Evolutionary conservation across 192 early-diverging fungal genomes (phyloP), one percentile per base, ranked within the genome.

Genomic region (Backusella parvicylindrica): DNA sequence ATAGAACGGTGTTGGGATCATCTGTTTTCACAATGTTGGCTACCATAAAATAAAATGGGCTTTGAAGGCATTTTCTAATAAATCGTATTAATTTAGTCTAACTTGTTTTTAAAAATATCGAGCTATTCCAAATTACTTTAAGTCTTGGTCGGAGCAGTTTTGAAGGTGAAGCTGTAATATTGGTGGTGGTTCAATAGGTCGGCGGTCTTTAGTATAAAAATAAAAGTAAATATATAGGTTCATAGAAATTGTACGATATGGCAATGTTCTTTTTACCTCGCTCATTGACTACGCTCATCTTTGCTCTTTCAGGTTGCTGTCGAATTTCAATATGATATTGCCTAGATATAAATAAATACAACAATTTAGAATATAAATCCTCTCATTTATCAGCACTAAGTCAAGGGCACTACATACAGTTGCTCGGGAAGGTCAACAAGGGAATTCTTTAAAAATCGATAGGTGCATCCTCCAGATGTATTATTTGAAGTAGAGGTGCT

Each of bases 1-100:
- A 84, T 86, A 93, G 68, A 18, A 81, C 71, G 71, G 95, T 92
- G 47, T 90, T 88, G 72, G 94, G 92, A 73, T 91, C 91, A 26
- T 91, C 88, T 65, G 87, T 85, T 64, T 73, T 77, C 74, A 97
- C 90, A 32, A 98, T 86, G 36, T 95, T 95, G 21, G 92, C 95
- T 78, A 95, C 97, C 94, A 97, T 95, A 82, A 98, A 98, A 79
- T 95, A 95, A 80, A 95, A 96, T 15, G 97, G 95, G 78, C 95
- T 95, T 73, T 92, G 91, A 47, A 89, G 82, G 69, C 82, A 82
- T 30, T 77, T 68, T 31, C 79, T 80, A 68, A 8, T 67, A 35
- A 3, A 33, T 33, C 33, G 31, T 65, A 33, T 33, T 31, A 35
- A 67, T 36, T 36, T 37, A 67, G n/a, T 32, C 35, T 35, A 67